These are phyloP conservation scores for Irpex rosettiformis DNA, from an alignment of 1,284 basidiomycete genomes.

Conservation along the genomic window DNA sequence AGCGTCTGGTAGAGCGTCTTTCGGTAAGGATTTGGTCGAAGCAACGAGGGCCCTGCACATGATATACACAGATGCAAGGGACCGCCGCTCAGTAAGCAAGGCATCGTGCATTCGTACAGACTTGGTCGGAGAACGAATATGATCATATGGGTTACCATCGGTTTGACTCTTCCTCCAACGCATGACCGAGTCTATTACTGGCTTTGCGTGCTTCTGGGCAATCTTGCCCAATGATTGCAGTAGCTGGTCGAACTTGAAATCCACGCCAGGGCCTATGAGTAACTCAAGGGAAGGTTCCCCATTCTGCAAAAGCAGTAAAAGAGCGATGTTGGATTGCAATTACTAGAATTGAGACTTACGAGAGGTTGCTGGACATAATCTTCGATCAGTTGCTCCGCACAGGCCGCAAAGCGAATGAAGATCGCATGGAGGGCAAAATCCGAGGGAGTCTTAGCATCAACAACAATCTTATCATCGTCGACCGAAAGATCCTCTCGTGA, in stretches of 20 bases:
- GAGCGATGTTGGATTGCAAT: not conserved
- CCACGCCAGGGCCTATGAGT: constrained; percentile 68
- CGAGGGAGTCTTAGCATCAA: constrained; percentile 75
- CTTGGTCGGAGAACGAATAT: constrained; percentile 43
- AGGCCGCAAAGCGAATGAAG: constrained; percentile 79
- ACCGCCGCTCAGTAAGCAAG: constrained; percentile 73
- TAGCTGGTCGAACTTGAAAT: constrained; percentile 77
- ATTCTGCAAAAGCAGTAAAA: constrained; percentile 43
- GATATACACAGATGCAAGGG: constrained; percentile 80
- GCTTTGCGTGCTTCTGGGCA: constrained; percentile 79
- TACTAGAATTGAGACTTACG: constrained; percentile 44
- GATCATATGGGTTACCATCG: constrained; percentile 57
- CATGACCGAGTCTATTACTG: constrained; percentile 84
- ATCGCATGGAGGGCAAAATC: constrained; percentile 86
- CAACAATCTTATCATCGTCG: constrained; percentile 58
- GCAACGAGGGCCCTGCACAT: constrained; percentile 84
- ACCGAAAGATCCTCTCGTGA: constrained; percentile 48
- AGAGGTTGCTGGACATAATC: constrained; percentile 64
- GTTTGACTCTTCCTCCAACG: constrained; percentile 82
- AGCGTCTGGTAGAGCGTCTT: constrained; percentile 74
- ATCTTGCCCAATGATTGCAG: constrained; percentile 84
- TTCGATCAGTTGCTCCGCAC: constrained; percentile 77
- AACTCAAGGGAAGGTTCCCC: constrained; percentile 63
- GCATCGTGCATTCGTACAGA: constrained; percentile 40
- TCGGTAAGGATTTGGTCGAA: constrained; percentile 69